Percentiles rank a stretch among this genome's conserved stretches.
These are phyloP conservation scores for Scalesia atractyloides DNA, from an alignment of 129 eudicot species.

Conservation along the genomic window DNA sequence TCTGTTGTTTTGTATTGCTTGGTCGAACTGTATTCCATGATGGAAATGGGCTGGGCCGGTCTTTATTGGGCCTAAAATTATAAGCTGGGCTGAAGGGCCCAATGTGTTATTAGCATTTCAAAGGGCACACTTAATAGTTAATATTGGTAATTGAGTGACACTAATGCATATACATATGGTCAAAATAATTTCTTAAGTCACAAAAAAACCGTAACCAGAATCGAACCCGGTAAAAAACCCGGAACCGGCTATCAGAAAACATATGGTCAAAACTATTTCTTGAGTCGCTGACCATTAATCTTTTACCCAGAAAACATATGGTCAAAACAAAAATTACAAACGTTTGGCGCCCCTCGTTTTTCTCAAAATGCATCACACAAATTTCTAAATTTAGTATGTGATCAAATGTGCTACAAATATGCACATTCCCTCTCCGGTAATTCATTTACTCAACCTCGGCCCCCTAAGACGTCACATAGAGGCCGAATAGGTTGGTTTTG, in stretches of 20 bases:
- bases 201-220: too few relatives aligned
- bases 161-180: too few relatives aligned
- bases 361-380: slow-evolving; percentile 7
- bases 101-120: background rate
- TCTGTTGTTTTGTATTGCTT: background rate
- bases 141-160: too few relatives aligned
- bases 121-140: too few relatives aligned
- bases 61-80: slow-evolving; percentile 11
- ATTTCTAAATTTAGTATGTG: slow-evolving; percentile 8
- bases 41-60: slow-evolving; percentile 8
- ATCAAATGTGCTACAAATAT: slow-evolving; percentile 1
- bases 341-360: slow-evolving; percentile 28
- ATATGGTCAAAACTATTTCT: too few relatives aligned
- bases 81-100: slow-evolving; percentile 9
- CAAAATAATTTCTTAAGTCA: too few relatives aligned
- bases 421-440: background rate
- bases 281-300: background rate
- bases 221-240: too few relatives aligned
- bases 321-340: slow-evolving; percentile 13
- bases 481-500: slow-evolving; percentile 25
- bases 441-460: slow-evolving; percentile 25
- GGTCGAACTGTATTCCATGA: background rate
- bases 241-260: too few relatives aligned
- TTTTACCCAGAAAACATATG: slow-evolving; percentile 16
- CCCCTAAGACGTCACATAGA: slow-evolving; percentile 17